Base-by-base conservation (phyloP, 345 rosid species). In the Reutealis trisperma region DNA sequence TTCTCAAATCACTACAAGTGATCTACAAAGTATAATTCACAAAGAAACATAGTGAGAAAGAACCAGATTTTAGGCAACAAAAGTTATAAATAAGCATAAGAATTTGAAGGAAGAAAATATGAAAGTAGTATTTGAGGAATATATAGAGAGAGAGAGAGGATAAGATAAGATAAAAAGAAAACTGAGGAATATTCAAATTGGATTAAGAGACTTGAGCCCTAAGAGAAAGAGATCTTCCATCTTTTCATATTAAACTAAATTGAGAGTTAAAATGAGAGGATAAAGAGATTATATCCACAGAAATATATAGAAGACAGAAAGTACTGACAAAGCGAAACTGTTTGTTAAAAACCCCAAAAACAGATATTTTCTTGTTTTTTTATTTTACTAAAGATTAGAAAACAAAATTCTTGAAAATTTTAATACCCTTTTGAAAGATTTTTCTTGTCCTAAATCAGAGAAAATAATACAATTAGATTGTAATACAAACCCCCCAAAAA, bases 271-370 rank as follows among this genome's bases (percentile, higher is more conserved):
- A 75, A 65, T 44, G 25, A 64, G 47, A 76, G 64, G 71, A 70
- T 27, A 67, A 72, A 44, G 69, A 41, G 42, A 69, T 67, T 15
- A 68, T 67, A 55, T 54, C 64, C 67, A 61, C 22, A 70, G 49
- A 78, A 15, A 6, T 27, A 75, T 4, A 60, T 59, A 77, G 72
- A 74, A 65, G 79, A 82, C 81, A 77, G 58, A 76, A 82, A 74
- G 73, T 73, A 67, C 70, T 41, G 79, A 84, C 85, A 78, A 81
- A 82, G 74, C 42, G 82, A 14, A 71, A 72, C 41, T 59, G 65
- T 49, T 71, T 21, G 52, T 68, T 25, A 63, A 51, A 70, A 37
- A 68, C 75, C 2, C 55, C 49, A 34, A 58, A 52, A 32, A 73
- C 66, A 67, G 51, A 13, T 54, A 59, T 37, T 49, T 68, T 54